phyloP scores from a whole-genome alignment of 768 basidiomycete genomes.

The Rhodotorula babjevae region DNA sequence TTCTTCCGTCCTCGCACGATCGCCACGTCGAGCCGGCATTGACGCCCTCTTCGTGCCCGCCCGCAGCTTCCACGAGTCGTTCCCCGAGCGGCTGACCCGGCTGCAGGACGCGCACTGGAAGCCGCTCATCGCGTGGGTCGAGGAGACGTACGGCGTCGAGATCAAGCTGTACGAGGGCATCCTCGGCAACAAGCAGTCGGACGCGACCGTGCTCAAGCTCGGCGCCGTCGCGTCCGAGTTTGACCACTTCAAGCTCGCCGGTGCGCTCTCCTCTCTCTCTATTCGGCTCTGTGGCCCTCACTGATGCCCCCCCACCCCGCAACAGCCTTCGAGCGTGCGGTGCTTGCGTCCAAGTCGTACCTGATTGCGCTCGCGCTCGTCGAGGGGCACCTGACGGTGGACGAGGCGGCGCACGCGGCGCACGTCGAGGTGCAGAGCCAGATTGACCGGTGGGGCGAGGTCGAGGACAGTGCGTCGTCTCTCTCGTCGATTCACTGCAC shows the following conservation, averaged over 20 bases:
- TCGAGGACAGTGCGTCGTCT: slow-evolving; percentile 80
- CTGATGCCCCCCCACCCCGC: neutral
- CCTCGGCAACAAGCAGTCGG: slow-evolving; percentile 64
- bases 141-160: slow-evolving; percentile 61
- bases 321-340: slow-evolving; percentile 82
- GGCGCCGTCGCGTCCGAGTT: slow-evolving; percentile 58
- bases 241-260: slow-evolving; percentile 82
- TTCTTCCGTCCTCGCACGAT: too few species aligned
- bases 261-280: slow-evolving; percentile 52
- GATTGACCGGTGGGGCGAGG: slow-evolving; percentile 98
- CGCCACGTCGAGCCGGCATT: too few species aligned
- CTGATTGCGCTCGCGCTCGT: slow-evolving; percentile 80
- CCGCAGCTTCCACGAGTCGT: slow-evolving; percentile 74
- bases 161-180: slow-evolving; percentile 68
- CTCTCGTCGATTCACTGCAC: neutral
- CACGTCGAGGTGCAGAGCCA: slow-evolving; percentile 93
- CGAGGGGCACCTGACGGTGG: slow-evolving; percentile 66
- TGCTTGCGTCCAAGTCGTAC: slow-evolving; percentile 84
- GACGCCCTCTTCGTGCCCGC: neutral
- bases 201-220: slow-evolving; percentile 63
- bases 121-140: slow-evolving; percentile 76
- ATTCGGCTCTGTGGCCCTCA: accelerated
- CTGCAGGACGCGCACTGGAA: slow-evolving; percentile 83
- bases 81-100: slow-evolving; percentile 61
- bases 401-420: slow-evolving; percentile 76